Percentiles rank a stretch among this genome's conserved stretches.
phyloP scores from a whole-genome alignment of 192 early-diverging fungal genomes.

The Rhizophagus prolifer region DNA sequence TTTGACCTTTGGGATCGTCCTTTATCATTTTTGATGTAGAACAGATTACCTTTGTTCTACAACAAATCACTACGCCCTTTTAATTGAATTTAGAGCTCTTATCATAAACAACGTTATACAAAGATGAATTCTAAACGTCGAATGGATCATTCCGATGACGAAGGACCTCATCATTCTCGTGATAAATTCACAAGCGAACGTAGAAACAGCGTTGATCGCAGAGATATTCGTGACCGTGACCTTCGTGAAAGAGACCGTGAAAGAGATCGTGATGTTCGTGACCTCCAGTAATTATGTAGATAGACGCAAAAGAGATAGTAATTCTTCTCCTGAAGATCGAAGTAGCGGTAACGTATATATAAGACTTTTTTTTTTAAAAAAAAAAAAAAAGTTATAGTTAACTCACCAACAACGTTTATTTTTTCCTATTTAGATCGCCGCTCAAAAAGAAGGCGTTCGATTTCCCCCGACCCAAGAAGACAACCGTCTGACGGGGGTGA shows the following conservation, averaged over 20 bases:
- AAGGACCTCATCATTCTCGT: constrained; percentile 27
- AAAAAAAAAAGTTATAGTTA: not conserved
- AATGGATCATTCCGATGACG: constrained; percentile 27
- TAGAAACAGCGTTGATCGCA: constrained; percentile 17
- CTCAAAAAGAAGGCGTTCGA: constrained; percentile 21
- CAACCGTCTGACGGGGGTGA: constrained; percentile 57
- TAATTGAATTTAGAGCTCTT: not conserved
- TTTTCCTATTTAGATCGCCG: constrained; percentile 22
- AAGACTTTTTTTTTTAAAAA: not conserved
- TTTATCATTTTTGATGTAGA: constrained; percentile 15
- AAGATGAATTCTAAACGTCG: constrained; percentile 31
- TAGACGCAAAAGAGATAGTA: constrained; percentile 5
- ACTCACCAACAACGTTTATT: not conserved
- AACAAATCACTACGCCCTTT: constrained; percentile 5
- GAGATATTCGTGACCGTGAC: constrained; percentile 28
- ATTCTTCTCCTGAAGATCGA: constrained; percentile 24
- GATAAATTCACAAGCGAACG: constrained; percentile 26
- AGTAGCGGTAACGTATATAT: not conserved
- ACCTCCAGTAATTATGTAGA: not conserved
- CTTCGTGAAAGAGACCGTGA: constrained; percentile 19
- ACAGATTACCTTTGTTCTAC: constrained; percentile 2
- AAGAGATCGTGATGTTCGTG: constrained; percentile 16
- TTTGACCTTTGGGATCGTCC: constrained; percentile 16
- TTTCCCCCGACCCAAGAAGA: constrained; percentile 20
- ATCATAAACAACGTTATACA: not conserved